phyloP scores from a whole-genome alignment of 495 filamentous ascomycete genomes.

The Astrocystis sublimbata region DNA sequence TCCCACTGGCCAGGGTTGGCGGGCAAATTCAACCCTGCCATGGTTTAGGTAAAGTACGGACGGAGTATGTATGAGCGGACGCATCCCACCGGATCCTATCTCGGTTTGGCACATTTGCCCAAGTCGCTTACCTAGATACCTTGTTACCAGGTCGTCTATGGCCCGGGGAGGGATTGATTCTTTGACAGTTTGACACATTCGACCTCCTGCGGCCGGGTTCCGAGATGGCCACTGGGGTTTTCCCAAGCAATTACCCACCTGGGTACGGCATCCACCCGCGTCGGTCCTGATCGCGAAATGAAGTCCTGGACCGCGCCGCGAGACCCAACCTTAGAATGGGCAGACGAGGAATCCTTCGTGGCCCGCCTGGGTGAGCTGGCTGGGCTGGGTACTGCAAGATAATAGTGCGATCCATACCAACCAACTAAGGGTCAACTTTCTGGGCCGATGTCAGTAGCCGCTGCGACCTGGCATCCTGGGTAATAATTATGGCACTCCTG shows the following conservation, averaged over 20 bases:
- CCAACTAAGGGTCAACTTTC: too few species aligned
- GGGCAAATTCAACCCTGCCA: not conserved
- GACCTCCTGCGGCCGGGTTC: not conserved
- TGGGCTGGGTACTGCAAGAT: too few species aligned
- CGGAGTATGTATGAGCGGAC: too few species aligned
- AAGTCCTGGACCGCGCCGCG: not conserved
- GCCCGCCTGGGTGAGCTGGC: not conserved
- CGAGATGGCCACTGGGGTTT: not conserved
- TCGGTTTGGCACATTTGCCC: slow-evolving; percentile 6
- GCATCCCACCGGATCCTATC: not conserved
- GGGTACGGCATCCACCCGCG: not conserved
- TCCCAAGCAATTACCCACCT: not conserved
- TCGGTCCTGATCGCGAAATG: not conserved
- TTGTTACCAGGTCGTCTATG: too few species aligned
- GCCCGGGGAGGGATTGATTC: too few species aligned
- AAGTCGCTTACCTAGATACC: too few species aligned
- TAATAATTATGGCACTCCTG: too few species aligned
- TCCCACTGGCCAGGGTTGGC: too few species aligned
- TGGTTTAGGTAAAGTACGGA: too few species aligned
- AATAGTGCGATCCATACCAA: too few species aligned
- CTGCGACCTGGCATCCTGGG: too few species aligned
- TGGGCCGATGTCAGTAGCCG: not conserved
- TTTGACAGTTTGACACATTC: not conserved
- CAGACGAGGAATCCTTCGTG: not conserved
- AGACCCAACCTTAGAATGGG: not conserved